Conservation (phyloP, 768 basidiomycete genomes). For the Daedaleopsis nitida region DNA sequence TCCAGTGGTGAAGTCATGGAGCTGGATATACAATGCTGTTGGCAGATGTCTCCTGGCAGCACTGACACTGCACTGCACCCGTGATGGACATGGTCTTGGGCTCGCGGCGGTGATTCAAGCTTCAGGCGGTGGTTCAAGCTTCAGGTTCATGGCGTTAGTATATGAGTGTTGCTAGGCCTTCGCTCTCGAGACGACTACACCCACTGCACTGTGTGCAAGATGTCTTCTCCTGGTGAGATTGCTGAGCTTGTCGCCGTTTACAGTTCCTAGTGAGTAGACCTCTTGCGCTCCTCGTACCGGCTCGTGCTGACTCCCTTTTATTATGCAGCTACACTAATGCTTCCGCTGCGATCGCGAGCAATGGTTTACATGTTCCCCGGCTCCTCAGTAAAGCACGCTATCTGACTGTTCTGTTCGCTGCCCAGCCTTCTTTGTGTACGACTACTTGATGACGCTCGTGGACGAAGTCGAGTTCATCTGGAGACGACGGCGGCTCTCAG, state of each 20-base stretch:
- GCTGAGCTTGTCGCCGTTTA: neutral
- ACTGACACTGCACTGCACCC: too few species aligned
- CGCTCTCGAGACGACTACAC: too few species aligned
- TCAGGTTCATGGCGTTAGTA: too few species aligned
- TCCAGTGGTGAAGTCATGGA: too few species aligned
- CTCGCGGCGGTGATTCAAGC: too few species aligned
- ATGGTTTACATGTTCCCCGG: neutral
- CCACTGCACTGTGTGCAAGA: neutral
- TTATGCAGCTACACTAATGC: neutral
- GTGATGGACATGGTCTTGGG: too few species aligned
- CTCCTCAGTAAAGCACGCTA: neutral
- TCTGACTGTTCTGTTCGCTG: neutral
- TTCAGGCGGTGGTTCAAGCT: too few species aligned
- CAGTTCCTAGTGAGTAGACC: neutral
- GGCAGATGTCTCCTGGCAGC: too few species aligned
- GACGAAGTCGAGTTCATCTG: neutral
- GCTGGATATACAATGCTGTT: too few species aligned
- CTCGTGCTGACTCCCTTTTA: neutral
- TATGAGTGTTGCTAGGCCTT: too few species aligned
- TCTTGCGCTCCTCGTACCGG: neutral
- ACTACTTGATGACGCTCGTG: neutral
- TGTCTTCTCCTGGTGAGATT: neutral
- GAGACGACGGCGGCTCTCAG: neutral
- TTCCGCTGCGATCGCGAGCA: neutral
- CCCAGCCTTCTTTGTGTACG: neutral